phyloP scores from a whole-genome alignment of 139 green algal species.

The Chloropicon primus region DNA sequence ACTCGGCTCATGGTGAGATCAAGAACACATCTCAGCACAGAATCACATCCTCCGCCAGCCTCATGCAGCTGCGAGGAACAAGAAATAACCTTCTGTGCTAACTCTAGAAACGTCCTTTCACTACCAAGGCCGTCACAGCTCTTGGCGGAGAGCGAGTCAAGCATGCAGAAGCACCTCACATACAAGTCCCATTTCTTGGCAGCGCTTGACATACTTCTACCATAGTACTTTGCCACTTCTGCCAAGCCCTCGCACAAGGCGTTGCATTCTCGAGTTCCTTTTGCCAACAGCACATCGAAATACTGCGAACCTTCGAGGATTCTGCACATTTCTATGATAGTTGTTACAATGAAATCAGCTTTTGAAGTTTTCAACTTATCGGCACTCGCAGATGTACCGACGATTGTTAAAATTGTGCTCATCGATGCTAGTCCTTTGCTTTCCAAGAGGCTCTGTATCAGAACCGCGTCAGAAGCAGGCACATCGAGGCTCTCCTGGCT shows the following conservation, averaged over 20 bases:
- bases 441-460: background rate
- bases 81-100: background rate
- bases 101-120: background rate
- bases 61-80: background rate
- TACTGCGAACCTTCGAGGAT: background rate
- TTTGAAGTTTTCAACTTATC: background rate
- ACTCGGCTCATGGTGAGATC: background rate
- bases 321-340: background rate
- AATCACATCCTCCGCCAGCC: background rate
- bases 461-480: background rate
- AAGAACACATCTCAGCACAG: background rate
- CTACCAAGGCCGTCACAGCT: background rate
- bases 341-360: background rate
- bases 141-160: background rate
- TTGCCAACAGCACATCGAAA: background rate
- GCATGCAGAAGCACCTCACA: background rate
- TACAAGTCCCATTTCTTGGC: background rate
- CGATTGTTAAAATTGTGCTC: background rate
- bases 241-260: background rate
- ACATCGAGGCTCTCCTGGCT: background rate
- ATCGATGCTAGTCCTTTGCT: background rate
- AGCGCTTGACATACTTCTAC: background rate
- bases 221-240: background rate
- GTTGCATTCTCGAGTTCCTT: background rate
- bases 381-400: background rate